Evolutionary conservation across 805 yeast species (phyloP).

Genomic region (Myxozyma nipponensis): DNA sequence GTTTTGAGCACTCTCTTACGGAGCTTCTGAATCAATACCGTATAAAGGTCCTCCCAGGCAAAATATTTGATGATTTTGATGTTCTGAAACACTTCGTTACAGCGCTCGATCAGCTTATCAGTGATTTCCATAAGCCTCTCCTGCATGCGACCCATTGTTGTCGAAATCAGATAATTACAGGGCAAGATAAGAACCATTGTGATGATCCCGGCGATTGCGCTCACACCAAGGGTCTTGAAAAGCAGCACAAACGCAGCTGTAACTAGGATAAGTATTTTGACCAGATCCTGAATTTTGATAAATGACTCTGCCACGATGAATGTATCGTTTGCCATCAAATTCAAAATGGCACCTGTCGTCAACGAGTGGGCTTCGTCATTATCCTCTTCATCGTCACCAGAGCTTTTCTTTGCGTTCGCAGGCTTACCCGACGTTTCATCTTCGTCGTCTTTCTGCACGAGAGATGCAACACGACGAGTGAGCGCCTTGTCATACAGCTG

Average conservation of each 20-base stretch:
- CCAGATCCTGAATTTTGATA: slow-evolving; percentile 29
- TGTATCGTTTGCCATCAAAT: slow-evolving; percentile 58
- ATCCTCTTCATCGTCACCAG: not conserved
- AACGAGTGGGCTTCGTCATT: slow-evolving; percentile 4
- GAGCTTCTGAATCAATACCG: slow-evolving; percentile 58
- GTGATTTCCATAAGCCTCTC: slow-evolving; percentile 69
- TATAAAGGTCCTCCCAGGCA: slow-evolving; percentile 90
- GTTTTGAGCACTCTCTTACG: slow-evolving; percentile 67
- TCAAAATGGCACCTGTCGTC: slow-evolving; percentile 34
- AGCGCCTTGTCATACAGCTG: slow-evolving; percentile 90
- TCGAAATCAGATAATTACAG: slow-evolving; percentile 63
- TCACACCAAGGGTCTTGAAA: slow-evolving; percentile 8
- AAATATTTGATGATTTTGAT: slow-evolving; percentile 91
- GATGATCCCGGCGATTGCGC: slow-evolving; percentile 14
- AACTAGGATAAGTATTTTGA: slow-evolving; percentile 35
- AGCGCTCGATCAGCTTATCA: slow-evolving; percentile 83
- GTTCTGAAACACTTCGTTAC: slow-evolving; percentile 87
- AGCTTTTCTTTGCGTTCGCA: not conserved
- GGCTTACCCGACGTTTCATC: not conserved
- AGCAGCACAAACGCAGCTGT: slow-evolving; percentile 5
- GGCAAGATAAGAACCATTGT: slow-evolving; percentile 47
- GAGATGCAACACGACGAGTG: slow-evolving; percentile 50
- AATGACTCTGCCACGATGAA: slow-evolving; percentile 9
- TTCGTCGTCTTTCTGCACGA: slow-evolving; percentile 4
- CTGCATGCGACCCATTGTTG: slow-evolving; percentile 59